Percentiles rank a stretch among this genome's conserved stretches.
Conservation (phyloP, 345 rosid genomes). For the Boechera stricta region DNA sequence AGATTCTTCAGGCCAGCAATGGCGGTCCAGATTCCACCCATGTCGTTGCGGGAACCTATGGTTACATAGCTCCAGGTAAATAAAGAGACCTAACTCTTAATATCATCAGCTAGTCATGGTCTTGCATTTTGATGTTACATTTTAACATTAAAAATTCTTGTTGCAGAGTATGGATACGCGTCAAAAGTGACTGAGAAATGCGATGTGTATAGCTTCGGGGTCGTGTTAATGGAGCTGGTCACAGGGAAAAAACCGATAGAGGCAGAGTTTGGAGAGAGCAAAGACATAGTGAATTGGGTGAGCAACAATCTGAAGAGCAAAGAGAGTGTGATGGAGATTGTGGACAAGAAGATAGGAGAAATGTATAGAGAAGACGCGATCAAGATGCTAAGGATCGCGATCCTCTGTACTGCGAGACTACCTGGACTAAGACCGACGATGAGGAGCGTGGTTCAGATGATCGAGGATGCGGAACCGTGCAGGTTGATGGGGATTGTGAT, state of each 20-base stretch:
- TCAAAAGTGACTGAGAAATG: slow-evolving; percentile 83
- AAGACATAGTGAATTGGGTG: slow-evolving; percentile 82
- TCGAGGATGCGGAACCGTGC: slow-evolving; percentile 78
- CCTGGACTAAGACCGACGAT: slow-evolving; percentile 77
- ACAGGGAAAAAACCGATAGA: slow-evolving; percentile 85
- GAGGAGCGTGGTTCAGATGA: slow-evolving; percentile 88
- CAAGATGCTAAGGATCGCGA: slow-evolving; percentile 69
- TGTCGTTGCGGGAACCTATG: slow-evolving; percentile 86
- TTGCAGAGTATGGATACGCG: slow-evolving; percentile 87
- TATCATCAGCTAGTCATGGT: background rate
- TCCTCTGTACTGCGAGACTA: slow-evolving; percentile 64
- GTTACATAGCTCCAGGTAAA: slow-evolving; percentile 97
- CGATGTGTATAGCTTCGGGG: slow-evolving; percentile 95
- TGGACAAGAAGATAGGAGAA: slow-evolving; percentile 70
- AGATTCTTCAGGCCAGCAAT: slow-evolving; percentile 64
- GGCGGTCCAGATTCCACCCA: slow-evolving; percentile 66
- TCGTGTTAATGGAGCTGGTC: slow-evolving; percentile 89
- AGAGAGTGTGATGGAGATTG: slow-evolving; percentile 57
- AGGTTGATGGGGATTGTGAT: slow-evolving; percentile 58
- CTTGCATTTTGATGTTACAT: background rate
- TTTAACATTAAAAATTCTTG: slow-evolving; percentile 7
- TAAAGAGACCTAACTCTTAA: slow-evolving; percentile 33
- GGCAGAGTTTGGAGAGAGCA: slow-evolving; percentile 74
- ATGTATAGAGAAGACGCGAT: slow-evolving; percentile 65
- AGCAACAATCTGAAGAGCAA: slow-evolving; percentile 61